Conservation (phyloP, 2,329 filamentous ascomycete genomes). For the Didymellaceae sp. region DNA sequence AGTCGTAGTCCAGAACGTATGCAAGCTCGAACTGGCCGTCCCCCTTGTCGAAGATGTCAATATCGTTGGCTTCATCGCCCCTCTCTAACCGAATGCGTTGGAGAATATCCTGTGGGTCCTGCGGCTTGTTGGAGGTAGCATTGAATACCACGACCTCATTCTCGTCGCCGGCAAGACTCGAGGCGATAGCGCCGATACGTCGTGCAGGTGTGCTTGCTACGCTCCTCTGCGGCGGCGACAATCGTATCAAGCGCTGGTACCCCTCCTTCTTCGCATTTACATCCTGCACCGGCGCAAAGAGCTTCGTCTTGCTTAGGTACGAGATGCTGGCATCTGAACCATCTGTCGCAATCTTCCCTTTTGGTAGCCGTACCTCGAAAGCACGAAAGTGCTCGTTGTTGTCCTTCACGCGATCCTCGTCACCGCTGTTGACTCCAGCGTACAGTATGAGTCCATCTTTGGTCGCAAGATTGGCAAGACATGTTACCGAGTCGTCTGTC, state of each 20-base stretch:
- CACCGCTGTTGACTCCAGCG: slow-evolving; percentile 79
- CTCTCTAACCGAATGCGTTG: slow-evolving; percentile 59
- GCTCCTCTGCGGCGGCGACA: slow-evolving; percentile 62
- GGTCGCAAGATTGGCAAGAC: slow-evolving; percentile 72
- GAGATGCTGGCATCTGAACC: slow-evolving; percentile 48
- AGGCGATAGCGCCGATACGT: slow-evolving; percentile 78
- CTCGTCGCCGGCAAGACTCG: slow-evolving; percentile 72
- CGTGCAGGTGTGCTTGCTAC: slow-evolving; percentile 56
- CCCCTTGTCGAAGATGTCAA: slow-evolving; percentile 71
- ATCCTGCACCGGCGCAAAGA: slow-evolving; percentile 55
- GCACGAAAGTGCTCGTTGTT: slow-evolving; percentile 85
- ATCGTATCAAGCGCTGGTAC: slow-evolving; percentile 65
- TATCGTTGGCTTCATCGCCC: slow-evolving; percentile 67
- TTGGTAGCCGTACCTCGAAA: slow-evolving; percentile 68
- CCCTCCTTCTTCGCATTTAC: slow-evolving; percentile 59
- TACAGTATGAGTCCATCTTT: slow-evolving; percentile 63
- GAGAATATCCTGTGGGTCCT: slow-evolving; percentile 56
- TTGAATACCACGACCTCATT: slow-evolving; percentile 84
- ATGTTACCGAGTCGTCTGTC: slow-evolving; percentile 89
- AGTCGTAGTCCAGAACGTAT: slow-evolving; percentile 78
- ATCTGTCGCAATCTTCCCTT: slow-evolving; percentile 49
- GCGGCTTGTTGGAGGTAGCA: slow-evolving; percentile 62
- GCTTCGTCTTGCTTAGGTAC: slow-evolving; percentile 57
- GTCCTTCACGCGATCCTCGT: slow-evolving; percentile 72
- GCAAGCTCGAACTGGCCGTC: slow-evolving; percentile 72